phyloP scores from a whole-genome alignment of 208 protist genomes.

The Herpetomonas tarakana region DNA sequence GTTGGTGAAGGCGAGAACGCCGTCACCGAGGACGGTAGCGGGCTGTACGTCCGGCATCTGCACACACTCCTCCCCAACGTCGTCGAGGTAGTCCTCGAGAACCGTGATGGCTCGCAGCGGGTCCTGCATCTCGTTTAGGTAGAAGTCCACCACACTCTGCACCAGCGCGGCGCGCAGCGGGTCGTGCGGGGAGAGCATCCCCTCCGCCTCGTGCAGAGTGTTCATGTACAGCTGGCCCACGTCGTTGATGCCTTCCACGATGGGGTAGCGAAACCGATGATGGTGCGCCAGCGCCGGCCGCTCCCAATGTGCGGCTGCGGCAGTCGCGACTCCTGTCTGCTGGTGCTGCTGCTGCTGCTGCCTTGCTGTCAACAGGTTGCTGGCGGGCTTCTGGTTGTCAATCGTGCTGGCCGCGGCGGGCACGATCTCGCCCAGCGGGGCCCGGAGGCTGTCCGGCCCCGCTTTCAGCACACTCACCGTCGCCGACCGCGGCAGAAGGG shows the following conservation, averaged over 20 bases:
- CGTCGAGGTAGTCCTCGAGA: conserved; percentile 52
- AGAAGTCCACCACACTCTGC: conserved; percentile 68
- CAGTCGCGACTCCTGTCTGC: background rate
- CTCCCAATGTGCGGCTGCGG: conserved; percentile 13
- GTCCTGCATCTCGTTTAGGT: conserved; percentile 25
- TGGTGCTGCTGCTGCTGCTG: background rate
- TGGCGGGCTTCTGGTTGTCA: background rate
- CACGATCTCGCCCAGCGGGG: background rate
- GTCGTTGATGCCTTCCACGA: conserved; percentile 44
- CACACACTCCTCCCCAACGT: conserved; percentile 69
- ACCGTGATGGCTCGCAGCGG: conserved; percentile 29
- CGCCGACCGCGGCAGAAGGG: background rate
- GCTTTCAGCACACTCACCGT: too few species aligned
- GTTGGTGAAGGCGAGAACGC: background rate
- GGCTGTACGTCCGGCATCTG: conserved; percentile 27
- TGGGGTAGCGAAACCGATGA: conserved; percentile 68
- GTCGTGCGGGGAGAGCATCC: conserved; percentile 79
- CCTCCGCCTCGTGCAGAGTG: conserved; percentile 57
- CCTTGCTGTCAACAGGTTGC: background rate
- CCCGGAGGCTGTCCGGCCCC: background rate
- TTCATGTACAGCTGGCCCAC: conserved; percentile 59
- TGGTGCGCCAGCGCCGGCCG: conserved; percentile 45
- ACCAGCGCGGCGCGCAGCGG: conserved; percentile 79
- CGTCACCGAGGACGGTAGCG: conserved; percentile 3
- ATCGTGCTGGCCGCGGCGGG: background rate